Evolutionary conservation across 2,329 filamentous ascomycete species (phyloP).

Genomic region (Pleoardoris graminearum): DNA sequence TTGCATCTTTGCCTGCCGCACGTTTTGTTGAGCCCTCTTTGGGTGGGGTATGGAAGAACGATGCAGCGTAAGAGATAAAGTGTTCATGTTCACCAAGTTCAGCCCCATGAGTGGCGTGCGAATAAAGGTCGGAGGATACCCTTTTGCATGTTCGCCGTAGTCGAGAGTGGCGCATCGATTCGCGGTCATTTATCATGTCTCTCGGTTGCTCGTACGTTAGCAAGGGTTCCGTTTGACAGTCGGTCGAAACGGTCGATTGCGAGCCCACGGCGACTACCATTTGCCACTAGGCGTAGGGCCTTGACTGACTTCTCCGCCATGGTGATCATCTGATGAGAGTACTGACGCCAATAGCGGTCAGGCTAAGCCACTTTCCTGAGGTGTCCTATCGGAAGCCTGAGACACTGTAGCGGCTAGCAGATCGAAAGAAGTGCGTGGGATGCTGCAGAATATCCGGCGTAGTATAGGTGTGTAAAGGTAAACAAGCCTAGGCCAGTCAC

Average conservation of each 20-base stretch:
- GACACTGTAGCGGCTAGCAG: constrained; percentile 16
- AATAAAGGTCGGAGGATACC: neutral
- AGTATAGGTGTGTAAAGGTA: neutral
- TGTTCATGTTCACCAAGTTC: neutral
- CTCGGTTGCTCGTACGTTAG: constrained; percentile 7
- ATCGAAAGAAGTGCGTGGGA: constrained; percentile 10
- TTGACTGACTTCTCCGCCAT: constrained; percentile 18
- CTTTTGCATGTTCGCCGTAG: neutral
- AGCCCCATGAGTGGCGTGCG: neutral
- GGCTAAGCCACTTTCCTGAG: constrained; percentile 30
- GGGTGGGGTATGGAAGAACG: neutral
- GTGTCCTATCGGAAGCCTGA: constrained; percentile 23
- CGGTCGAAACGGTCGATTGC: constrained; percentile 26
- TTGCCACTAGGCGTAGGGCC: constrained; percentile 28
- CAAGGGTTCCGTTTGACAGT: constrained; percentile 16
- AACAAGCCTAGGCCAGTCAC: constrained; percentile 9
- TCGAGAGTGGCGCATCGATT: constrained; percentile 2
- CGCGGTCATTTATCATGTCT: constrained; percentile 5
- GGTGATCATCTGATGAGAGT: constrained; percentile 39
- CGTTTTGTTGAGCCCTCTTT: neutral
- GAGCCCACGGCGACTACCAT: constrained; percentile 18
- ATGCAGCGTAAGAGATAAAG: neutral
- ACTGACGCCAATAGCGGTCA: constrained; percentile 13
- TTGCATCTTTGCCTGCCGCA: neutral
- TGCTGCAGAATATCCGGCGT: neutral